Evolutionary conservation across 2,329 filamentous ascomycete species (phyloP), one percentile per base, ranked within the genome.

Genomic region (Byssochlamys sp.): DNA sequence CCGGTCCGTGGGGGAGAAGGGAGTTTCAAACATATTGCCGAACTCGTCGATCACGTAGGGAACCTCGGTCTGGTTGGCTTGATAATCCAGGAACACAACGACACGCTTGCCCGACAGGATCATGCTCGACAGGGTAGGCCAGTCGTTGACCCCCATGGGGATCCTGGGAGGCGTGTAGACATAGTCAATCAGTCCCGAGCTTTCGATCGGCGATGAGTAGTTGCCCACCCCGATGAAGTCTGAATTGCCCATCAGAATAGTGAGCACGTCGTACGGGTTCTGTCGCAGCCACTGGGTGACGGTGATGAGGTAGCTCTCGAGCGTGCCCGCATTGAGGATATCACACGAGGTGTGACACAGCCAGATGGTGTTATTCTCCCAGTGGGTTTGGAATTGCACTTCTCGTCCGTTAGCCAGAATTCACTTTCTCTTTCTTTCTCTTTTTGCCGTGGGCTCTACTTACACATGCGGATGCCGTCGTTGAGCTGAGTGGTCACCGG

Each of bases 21-120:
- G 89, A 0, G 91, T 92, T 75, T 96, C 90, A 89, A 89, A 96
- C 75, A 95, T 82, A 68, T 95, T 88, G 4, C 82, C 83, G 76
- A 96, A 96, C 73, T 96, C 81, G 71, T 95, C 89, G 48, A 96
- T 79, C 49, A 96, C 81, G 84, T 90, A 96, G 0, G 91, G 90
- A 19, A 90, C 86, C 24, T 80, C 79, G 0, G 79, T 83, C 73
- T 95, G 88, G 70, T 96, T 85, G 62, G 90, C 89, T 62, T 86
- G 78, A 76, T 95, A 95, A 75, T 95, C 90, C 75, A 95, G 81
- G 74, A 94, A 90, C 71, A 94, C 81, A 61, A 95, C 80, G 1
- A 89, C 86, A 10, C 90, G 82, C 72, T 89, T 84, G 58, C 83
- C 82, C 24, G 70, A 75, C 9, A 91, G 70, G 62, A 95, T 91